phyloP scores from a whole-genome alignment of 768 basidiomycete species.

The Hirschioporus abietinus region DNA sequence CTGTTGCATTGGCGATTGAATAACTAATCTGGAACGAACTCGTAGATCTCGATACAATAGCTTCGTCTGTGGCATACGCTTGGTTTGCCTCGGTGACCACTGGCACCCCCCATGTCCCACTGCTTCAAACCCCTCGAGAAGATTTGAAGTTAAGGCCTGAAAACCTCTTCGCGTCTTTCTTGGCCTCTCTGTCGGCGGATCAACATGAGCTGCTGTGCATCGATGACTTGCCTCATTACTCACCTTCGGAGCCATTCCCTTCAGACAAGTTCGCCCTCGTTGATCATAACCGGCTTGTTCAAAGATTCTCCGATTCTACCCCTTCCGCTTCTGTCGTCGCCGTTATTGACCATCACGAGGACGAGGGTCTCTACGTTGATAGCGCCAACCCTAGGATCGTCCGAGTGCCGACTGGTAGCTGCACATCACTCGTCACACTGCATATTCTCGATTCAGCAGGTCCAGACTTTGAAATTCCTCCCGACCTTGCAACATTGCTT shows the following conservation, averaged over 20 bases:
- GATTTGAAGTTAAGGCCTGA: conserved; percentile 85
- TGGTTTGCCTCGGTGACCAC: conserved; percentile 61
- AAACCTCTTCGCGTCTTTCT: conserved; percentile 70
- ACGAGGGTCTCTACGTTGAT: conserved; percentile 64
- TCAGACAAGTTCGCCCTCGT: conserved; percentile 71
- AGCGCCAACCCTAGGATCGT: conserved; percentile 63
- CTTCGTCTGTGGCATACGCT: conserved; percentile 80
- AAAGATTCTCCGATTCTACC: conserved; percentile 35
- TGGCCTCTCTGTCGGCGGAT: conserved; percentile 48
- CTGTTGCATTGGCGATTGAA: neutral
- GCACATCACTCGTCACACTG: conserved; percentile 59
- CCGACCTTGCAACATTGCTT: conserved; percentile 69
- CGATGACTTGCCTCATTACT: conserved; percentile 47
- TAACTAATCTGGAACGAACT: neutral
- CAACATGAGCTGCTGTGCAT: conserved; percentile 55
- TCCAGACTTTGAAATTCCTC: conserved; percentile 32
- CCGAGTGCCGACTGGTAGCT: conserved; percentile 64
- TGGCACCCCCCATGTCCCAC: conserved; percentile 57
- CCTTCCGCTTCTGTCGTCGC: conserved; percentile 52
- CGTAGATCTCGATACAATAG: conserved; percentile 85
- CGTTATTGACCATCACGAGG: conserved; percentile 88
- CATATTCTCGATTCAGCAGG: conserved; percentile 22
- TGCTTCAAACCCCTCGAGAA: conserved; percentile 60
- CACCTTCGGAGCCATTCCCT: conserved; percentile 36
- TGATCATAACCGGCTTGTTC: conserved; percentile 78